Evolutionary conservation across 352 stramenopile genomes (phyloP).

Genomic region (Pythium myriotylum): DNA sequence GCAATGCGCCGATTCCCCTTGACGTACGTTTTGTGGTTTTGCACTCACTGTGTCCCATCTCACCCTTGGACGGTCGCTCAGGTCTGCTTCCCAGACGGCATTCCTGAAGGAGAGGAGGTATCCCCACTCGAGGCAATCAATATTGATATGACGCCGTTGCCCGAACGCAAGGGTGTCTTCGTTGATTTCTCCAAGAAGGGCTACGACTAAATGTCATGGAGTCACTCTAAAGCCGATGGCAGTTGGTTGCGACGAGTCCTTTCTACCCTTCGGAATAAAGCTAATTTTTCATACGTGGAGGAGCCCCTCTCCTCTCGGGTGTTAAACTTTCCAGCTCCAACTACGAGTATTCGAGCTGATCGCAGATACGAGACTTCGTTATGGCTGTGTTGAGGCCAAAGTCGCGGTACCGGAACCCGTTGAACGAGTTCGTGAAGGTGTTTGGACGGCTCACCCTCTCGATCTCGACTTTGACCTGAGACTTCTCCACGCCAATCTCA

Average conservation of each 20-base stretch:
- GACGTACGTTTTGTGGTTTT: conserved; percentile 57
- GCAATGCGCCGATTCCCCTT: conserved; percentile 96
- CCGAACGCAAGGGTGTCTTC: conserved; percentile 67
- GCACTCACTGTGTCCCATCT: neutral
- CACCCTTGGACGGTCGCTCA: conserved; percentile 4
- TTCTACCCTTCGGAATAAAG: too few species aligned
- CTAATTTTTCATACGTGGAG: too few species aligned
- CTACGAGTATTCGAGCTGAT: conserved; percentile 72
- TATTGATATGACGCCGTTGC: conserved; percentile 86
- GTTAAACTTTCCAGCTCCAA: too few species aligned
- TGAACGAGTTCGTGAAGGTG: conserved; percentile 84
- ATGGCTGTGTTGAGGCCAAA: conserved; percentile 82
- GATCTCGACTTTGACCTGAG: conserved; percentile 69
- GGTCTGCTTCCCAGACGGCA: conserved; percentile 89
- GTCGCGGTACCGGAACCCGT: conserved; percentile 83
- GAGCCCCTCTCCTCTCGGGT: too few species aligned
- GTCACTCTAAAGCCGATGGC: too few species aligned
- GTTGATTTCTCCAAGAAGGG: conserved; percentile 89
- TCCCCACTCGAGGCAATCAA: conserved; percentile 86
- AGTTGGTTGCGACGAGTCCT: too few species aligned
- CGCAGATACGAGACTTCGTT: conserved; percentile 79
- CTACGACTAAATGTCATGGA: conserved; percentile 61
- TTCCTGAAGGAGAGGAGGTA: conserved; percentile 86
- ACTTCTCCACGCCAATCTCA: conserved; percentile 75
- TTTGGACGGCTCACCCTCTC: conserved; percentile 68